These are phyloP conservation scores for Termitomyces titanicus DNA, from an alignment of 768 basidiomycete species.

Conservation along the genomic window DNA sequence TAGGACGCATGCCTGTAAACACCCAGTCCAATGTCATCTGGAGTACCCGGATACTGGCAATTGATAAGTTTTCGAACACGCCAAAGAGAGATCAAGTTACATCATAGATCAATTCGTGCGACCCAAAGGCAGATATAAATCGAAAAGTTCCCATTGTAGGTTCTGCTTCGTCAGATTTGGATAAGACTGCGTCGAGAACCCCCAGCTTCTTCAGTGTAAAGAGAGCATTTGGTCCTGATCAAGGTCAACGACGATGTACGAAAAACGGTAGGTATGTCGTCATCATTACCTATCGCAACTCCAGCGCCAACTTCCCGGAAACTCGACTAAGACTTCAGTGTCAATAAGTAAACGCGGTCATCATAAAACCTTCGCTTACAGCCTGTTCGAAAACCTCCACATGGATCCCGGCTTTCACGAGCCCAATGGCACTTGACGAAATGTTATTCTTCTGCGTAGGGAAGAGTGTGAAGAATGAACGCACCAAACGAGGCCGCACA, in stretches of 20 bases:
- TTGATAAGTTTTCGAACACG: neutral
- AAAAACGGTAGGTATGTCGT: neutral
- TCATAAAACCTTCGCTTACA: slow-evolving; percentile 20
- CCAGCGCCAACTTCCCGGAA: slow-evolving; percentile 54
- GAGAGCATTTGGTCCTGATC: slow-evolving; percentile 46
- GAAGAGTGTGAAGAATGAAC: neutral
- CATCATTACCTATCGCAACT: slow-evolving; percentile 40
- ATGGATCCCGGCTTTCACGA: slow-evolving; percentile 37
- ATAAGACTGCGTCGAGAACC: slow-evolving; percentile 37
- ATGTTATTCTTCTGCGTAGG: neutral
- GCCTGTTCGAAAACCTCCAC: slow-evolving; percentile 52
- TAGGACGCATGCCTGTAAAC: slow-evolving; percentile 33
- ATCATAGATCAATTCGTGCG: slow-evolving; percentile 43
- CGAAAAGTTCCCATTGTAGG: slow-evolving; percentile 31
- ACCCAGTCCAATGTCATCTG: slow-evolving; percentile 37
- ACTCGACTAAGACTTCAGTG: slow-evolving; percentile 28
- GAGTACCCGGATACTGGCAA: slow-evolving; percentile 28
- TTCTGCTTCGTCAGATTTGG: slow-evolving; percentile 29
- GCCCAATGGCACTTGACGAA: slow-evolving; percentile 34
- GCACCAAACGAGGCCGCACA: slow-evolving; percentile 46
- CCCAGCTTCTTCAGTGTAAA: slow-evolving; percentile 43
- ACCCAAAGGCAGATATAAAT: slow-evolving; percentile 40
- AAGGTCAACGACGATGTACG: neutral
- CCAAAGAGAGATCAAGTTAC: slow-evolving; percentile 23
- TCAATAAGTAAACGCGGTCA: neutral